Evolutionary conservation across 352 stramenopile genomes (phyloP), one percentile per base, ranked within the genome.

Genomic region (Thalassiosira mediterranea): DNA sequence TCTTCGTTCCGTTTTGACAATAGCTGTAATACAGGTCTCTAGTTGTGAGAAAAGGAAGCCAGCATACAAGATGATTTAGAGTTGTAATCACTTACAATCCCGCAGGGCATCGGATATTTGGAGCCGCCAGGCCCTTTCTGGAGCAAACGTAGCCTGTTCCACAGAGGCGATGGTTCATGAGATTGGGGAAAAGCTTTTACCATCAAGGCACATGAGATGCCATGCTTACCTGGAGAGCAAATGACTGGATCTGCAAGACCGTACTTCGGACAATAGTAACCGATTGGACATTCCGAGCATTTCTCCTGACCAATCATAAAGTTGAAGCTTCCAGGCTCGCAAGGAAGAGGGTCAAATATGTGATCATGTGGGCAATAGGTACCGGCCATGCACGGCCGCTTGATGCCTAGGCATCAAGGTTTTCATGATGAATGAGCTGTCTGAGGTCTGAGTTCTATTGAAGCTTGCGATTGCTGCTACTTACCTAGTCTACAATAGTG

Each of bases 251-350:
- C 81, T n/a, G 96, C 66, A 3, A 95, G 89, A 32, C 95, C 95
- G 72, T 96, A 98, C 13, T 93, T 93, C 21, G 96, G 95, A 70
- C 96, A 98, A 17, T 98, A 96, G 74, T 95, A 97, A 19, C 96
- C 95, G 15, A 94, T 84, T 0, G 93, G 94, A 75, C 96, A 99
- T 0, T 63, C 51, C 0, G 87, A 95, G 76, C 96, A 99, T 51
- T 90, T 85, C 0, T 83, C 60, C 68, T 98, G 95, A 8, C 86
- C 93, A 26, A 97, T 87, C 94, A 98, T 97, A 0, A 86, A 94
- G 59, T 98, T 98, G 79, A 97, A 99, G 10, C 79, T 90, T 1
- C 95, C 96, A 25, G 96, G 96, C 8, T 90, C 87, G 83, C 96
- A 99, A 1, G 93, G 83, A 7, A 97, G 69, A 0, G 96, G 96